Percentiles rank a stretch among this genome's conserved stretches.
Conservation (phyloP, 2,329 filamentous ascomycete species). For the Talaromyces sp. region DNA sequence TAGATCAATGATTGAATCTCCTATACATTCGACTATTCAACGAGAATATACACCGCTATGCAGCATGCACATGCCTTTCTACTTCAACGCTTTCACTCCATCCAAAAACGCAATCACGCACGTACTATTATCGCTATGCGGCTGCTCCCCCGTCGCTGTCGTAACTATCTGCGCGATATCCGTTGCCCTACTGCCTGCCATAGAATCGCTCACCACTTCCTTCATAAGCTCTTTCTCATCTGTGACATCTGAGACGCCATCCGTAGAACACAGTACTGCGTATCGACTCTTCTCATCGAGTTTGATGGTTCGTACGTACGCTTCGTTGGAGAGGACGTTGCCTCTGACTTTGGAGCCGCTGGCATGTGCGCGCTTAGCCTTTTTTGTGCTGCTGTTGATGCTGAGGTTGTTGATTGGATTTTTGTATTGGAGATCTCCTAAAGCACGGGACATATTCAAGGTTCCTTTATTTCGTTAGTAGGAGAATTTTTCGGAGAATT, state of each 20-base stretch:
- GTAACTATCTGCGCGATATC: slow-evolving; percentile 31
- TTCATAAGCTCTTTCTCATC: slow-evolving; percentile 30
- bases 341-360: slow-evolving; percentile 24
- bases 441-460: slow-evolving; percentile 37
- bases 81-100: slow-evolving; percentile 25
- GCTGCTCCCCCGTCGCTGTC: slow-evolving; percentile 20
- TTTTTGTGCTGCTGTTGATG: slow-evolving; percentile 17
- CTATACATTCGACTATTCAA: too few species aligned
- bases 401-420: slow-evolving; percentile 31
- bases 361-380: slow-evolving; percentile 21
- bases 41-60: not conserved
- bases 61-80: not conserved
- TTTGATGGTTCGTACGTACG: slow-evolving; percentile 26
- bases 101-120: slow-evolving; percentile 34
- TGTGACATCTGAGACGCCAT: slow-evolving; percentile 31
- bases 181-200: slow-evolving; percentile 28
- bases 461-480: slow-evolving; percentile 22
- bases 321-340: slow-evolving; percentile 34
- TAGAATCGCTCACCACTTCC: slow-evolving; percentile 31
- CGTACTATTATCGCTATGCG: slow-evolving; percentile 32
- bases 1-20: not conserved
- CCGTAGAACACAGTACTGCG: slow-evolving; percentile 30
- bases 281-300: slow-evolving; percentile 28
- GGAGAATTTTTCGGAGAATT: too few species aligned
- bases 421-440: slow-evolving; percentile 39